Evolutionary conservation across 164 flowering plant species (phyloP), one percentile per base, ranked within the genome.

Genomic region (Echeveria elegans): DNA sequence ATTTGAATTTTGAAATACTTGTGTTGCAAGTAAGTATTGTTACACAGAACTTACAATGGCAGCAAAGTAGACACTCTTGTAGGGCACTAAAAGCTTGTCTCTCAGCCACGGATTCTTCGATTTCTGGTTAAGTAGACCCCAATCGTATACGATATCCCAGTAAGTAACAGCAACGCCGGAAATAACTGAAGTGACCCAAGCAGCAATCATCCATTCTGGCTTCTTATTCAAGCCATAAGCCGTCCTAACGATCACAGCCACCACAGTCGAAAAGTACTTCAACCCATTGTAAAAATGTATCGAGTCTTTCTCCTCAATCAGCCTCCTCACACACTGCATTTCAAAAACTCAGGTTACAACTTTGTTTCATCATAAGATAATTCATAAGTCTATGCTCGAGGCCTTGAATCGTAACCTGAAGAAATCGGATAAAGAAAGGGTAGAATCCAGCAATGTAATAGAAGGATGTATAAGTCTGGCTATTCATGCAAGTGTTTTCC

Each of bases 81-180:
- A 38, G 26, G 78, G 75, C 5, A 85, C 14, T 6, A 80, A 69
- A 19, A 85, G 85, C 50, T 82, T 82, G 66, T 82, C 88, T 73
- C 88, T 80, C 74, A 85, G 66, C 83, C 78, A 81, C 0, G 30
- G 67, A 53, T 82, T 85, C 68, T 68, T 78, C 0, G 85, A 79
- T 10, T 70, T 30, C 5, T 69, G 40, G 34, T 70, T 73, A 1
- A 85, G 80, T 36, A 85, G 86, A 0, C 88, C 88, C 86, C 88
- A 85, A 36, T 85, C 86, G 0, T 72, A 8, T 7, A 81, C 80
- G 16, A 85, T 26, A 69, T 85, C 88, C 88, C 86, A 84, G 41
- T 82, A 84, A 4, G 83, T 82, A 23, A 67, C 23, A 19, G 66
- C 14, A 4, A 80, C 40, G 6, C 83, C 72, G 2, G 88, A 82